Conservation (phyloP, 1,284 basidiomycete genomes). For the Ustilago trichophora region DNA sequence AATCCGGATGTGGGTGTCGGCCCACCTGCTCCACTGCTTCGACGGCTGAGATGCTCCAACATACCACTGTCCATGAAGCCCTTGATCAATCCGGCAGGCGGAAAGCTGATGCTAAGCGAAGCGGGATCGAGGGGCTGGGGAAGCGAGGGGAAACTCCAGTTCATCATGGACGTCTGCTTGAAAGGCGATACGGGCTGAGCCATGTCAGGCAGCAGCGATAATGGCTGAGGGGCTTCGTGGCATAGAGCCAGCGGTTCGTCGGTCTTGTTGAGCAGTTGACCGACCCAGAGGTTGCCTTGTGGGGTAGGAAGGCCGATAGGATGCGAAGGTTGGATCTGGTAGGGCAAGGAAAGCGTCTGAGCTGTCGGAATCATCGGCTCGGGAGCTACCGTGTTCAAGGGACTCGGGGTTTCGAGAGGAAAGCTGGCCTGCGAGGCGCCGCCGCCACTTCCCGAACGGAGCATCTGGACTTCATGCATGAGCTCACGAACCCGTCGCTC, state of each 20-base stretch:
- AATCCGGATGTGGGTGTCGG: slow-evolving; percentile 18
- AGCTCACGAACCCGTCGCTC: slow-evolving; percentile 36
- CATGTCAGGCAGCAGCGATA: slow-evolving; percentile 17
- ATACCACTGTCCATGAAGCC: slow-evolving; percentile 17
- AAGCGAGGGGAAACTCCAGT: slow-evolving; percentile 25
- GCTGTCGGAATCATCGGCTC: slow-evolving; percentile 15
- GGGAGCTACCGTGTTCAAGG: neutral
- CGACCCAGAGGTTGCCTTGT: slow-evolving; percentile 33
- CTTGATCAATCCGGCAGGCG: slow-evolving; percentile 1
- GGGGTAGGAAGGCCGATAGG: slow-evolving; percentile 14
- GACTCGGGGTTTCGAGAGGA: slow-evolving; percentile 13
- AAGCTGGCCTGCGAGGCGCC: neutral
- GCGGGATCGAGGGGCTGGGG: slow-evolving; percentile 22
- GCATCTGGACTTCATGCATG: slow-evolving; percentile 29
- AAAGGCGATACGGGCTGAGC: slow-evolving; percentile 35
- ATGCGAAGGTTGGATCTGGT: slow-evolving; percentile 33
- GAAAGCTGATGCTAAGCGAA: slow-evolving; percentile 12
- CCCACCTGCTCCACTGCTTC: slow-evolving; percentile 6
- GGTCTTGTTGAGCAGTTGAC: slow-evolving; percentile 36
- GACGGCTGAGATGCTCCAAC: slow-evolving; percentile 18
- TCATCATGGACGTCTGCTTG: slow-evolving; percentile 43
- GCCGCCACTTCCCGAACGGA: slow-evolving; percentile 15
- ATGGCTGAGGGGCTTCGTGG: slow-evolving; percentile 6
- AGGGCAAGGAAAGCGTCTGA: slow-evolving; percentile 15
- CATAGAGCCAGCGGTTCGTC: slow-evolving; percentile 7